Evolutionary conservation across 768 basidiomycete genomes (phyloP).

Genomic region (Chlorophyllum brunneum): DNA sequence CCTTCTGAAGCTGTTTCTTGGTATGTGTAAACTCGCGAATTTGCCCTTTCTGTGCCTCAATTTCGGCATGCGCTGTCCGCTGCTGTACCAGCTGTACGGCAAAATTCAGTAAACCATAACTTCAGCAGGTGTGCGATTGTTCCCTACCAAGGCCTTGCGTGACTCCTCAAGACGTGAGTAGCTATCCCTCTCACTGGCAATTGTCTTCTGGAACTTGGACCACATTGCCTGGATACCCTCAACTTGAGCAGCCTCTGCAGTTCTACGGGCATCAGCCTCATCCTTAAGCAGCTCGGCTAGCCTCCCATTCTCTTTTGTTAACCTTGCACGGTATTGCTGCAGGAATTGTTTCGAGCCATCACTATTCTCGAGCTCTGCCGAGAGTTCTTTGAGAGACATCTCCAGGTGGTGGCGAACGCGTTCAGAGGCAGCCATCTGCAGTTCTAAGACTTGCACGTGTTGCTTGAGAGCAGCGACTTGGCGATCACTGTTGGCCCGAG

Average conservation of each 20-base stretch:
- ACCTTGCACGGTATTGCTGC: constrained; percentile 50
- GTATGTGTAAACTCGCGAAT: constrained; percentile 52
- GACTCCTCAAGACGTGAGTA: constrained; percentile 67
- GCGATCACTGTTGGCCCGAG: constrained; percentile 38
- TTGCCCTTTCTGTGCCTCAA: constrained; percentile 62
- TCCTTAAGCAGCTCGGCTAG: constrained; percentile 55
- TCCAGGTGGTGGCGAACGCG: constrained; percentile 65
- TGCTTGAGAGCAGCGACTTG: constrained; percentile 52
- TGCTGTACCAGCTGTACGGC: constrained; percentile 57
- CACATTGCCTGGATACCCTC: constrained; percentile 64
- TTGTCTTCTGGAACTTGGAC: constrained; percentile 59
- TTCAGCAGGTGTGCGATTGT: neutral
- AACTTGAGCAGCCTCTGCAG: constrained; percentile 58
- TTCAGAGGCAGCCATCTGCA: constrained; percentile 65
- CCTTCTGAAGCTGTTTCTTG: constrained; percentile 56
- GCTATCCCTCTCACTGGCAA: constrained; percentile 55
- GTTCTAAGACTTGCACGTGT: constrained; percentile 64
- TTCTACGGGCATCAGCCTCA: constrained; percentile 58
- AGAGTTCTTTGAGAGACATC: constrained; percentile 53
- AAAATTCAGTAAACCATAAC: neutral
- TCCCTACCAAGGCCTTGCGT: constrained; percentile 60
- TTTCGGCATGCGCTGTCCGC: constrained; percentile 56
- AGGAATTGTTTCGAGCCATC: constrained; percentile 66
- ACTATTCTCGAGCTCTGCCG: constrained; percentile 55
- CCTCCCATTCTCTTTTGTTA: constrained; percentile 54